Conservation (phyloP, 805 yeast species). For the Dipodascus geniculatus region DNA sequence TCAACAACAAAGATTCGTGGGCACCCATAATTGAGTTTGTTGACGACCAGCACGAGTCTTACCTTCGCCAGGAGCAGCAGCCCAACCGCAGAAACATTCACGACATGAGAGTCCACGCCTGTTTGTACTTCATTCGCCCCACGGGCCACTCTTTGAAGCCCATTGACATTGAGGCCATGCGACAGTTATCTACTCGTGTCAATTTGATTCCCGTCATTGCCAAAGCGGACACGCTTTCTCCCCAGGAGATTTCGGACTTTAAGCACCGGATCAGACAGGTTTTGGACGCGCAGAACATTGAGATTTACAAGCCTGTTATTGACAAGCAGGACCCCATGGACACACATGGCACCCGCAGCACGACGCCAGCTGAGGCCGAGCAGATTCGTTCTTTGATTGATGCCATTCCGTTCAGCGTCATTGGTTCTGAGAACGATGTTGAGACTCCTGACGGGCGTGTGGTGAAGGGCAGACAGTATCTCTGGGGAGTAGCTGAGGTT, state of each 20-base stretch:
- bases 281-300: slow-evolving; percentile 43
- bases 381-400: slow-evolving; percentile 18
- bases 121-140: slow-evolving; percentile 73
- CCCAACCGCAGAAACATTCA: slow-evolving; percentile 41
- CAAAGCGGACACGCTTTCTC: slow-evolving; percentile 65
- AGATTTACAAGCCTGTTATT: slow-evolving; percentile 39
- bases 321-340: slow-evolving; percentile 27
- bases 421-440: slow-evolving; percentile 49
- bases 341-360: slow-evolving; percentile 16
- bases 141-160: slow-evolving; percentile 48
- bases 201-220: slow-evolving; percentile 75
- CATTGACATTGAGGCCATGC: slow-evolving; percentile 64
- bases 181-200: slow-evolving; percentile 55
- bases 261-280: slow-evolving; percentile 41
- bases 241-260: slow-evolving; percentile 40
- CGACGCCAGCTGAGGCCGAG: slow-evolving; percentile 5
- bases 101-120: slow-evolving; percentile 73
- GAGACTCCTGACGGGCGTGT: slow-evolving; percentile 32
- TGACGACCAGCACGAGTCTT: slow-evolving; percentile 64
- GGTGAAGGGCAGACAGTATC: slow-evolving; percentile 66
- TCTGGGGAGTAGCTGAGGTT: slow-evolving; percentile 81
- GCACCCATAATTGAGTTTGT: slow-evolving; percentile 57
- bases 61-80: slow-evolving; percentile 67
- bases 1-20: slow-evolving; percentile 59
- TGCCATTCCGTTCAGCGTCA: slow-evolving; percentile 57